phyloP scores from a whole-genome alignment of 208 protist genomes.

The Trypanosoma boissoni region DNA sequence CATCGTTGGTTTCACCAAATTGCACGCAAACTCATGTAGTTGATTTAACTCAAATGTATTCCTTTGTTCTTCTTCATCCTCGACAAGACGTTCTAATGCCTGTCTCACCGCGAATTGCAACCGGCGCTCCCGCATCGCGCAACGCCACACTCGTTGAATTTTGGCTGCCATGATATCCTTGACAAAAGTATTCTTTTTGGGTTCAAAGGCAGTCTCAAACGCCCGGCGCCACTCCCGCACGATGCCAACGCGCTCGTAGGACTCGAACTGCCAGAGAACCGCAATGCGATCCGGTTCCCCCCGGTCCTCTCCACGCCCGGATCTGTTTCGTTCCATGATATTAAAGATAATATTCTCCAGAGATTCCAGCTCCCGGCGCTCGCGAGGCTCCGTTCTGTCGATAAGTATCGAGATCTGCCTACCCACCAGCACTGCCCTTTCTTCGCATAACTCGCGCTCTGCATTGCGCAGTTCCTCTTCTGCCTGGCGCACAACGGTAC shows the following conservation, averaged over 20 bases:
- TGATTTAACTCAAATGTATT: slow-evolving; percentile 25
- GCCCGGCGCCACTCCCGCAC: slow-evolving; percentile 23
- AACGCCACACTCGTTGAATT: slow-evolving; percentile 23
- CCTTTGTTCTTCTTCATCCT: slow-evolving; percentile 13
- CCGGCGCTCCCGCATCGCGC: neutral
- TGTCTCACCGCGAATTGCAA: neutral
- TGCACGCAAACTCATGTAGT: slow-evolving; percentile 12
- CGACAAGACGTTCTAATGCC: slow-evolving; percentile 20
- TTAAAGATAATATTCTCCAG: slow-evolving; percentile 27
- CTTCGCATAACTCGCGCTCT: slow-evolving; percentile 1
- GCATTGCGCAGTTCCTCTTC: slow-evolving; percentile 6
- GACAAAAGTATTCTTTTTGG: slow-evolving; percentile 21
- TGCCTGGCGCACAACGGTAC: slow-evolving; percentile 10
- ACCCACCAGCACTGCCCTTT: slow-evolving; percentile 11
- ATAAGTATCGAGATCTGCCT: slow-evolving; percentile 15
- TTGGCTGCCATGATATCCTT: slow-evolving; percentile 19
- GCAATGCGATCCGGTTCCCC: slow-evolving; percentile 24
- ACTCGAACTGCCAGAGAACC: slow-evolving; percentile 45
- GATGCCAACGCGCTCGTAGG: slow-evolving; percentile 38
- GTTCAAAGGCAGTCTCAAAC: slow-evolving; percentile 31
- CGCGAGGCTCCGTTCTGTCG: slow-evolving; percentile 27
- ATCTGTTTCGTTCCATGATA: slow-evolving; percentile 23
- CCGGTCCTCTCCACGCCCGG: neutral
- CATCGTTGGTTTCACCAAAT: slow-evolving; percentile 25
- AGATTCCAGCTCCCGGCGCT: slow-evolving; percentile 20